phyloP scores from a whole-genome alignment of 139 green algal species.

The Deuterostichococcus epilithicus region DNA sequence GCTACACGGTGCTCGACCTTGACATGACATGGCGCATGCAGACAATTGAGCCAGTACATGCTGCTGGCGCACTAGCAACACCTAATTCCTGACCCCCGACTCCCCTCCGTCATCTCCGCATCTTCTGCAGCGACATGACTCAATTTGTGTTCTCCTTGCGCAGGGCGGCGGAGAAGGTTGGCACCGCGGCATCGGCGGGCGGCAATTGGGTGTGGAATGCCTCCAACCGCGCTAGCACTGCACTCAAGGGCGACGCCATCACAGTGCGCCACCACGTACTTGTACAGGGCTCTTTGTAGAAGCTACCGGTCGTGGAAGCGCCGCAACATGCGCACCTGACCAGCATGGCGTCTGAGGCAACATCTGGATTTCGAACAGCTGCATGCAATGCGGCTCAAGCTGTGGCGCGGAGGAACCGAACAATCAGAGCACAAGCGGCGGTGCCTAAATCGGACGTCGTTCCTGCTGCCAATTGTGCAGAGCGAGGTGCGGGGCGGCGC shows the following conservation, averaged over 20 bases:
- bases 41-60: background rate
- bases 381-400: background rate
- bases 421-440: too few relatives aligned
- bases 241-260: slow-evolving; percentile 12
- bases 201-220: slow-evolving; percentile 4
- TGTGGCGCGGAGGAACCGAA: too few relatives aligned
- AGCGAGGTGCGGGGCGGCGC: too few relatives aligned
- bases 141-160: background rate
- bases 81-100: background rate
- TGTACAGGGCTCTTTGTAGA: background rate
- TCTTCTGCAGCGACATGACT: background rate
- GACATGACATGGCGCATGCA: background rate
- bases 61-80: background rate
- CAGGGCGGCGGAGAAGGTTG: slow-evolving; percentile 22
- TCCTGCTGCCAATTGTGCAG: too few relatives aligned
- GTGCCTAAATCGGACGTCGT: too few relatives aligned
- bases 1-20: background rate
- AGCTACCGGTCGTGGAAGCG: background rate
- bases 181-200: slow-evolving; percentile 3
- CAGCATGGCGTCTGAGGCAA: background rate
- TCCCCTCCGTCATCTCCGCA: background rate
- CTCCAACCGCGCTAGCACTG: slow-evolving; percentile 10
- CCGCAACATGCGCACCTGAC: background rate
- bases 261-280: background rate
- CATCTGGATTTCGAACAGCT: background rate